Evolutionary conservation across 805 yeast species (phyloP).

Genomic region (Nakazawaea wickerhamii): DNA sequence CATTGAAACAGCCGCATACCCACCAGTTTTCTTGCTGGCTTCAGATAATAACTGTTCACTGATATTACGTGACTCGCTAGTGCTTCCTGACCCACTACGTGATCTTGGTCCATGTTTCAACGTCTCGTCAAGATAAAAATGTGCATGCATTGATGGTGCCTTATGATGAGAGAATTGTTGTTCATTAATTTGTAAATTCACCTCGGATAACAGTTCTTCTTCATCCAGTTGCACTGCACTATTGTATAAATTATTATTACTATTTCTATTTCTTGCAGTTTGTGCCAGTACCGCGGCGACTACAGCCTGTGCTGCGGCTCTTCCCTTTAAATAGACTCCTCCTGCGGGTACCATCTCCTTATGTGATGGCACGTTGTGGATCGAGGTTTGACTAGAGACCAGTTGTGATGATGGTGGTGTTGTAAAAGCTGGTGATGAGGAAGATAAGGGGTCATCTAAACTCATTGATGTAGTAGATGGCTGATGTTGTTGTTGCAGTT

Average conservation of each 20-base stretch:
- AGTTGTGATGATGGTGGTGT: conserved; percentile 4
- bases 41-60: conserved; percentile 9
- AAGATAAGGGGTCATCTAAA: conserved; percentile 9
- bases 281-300: conserved; percentile 36
- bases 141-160: conserved; percentile 70
- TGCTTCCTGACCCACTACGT: conserved; percentile 27
- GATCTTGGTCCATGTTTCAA: conserved; percentile 43
- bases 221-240: not conserved
- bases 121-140: conserved; percentile 66
- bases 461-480: conserved; percentile 3
- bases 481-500: conserved; percentile 1
- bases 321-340: conserved; percentile 36
- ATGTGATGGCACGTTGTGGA: not conserved
- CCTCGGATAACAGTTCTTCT: conserved; percentile 9
- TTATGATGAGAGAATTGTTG: conserved; percentile 35
- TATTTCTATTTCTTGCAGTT: conserved; percentile 26
- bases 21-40: not conserved
- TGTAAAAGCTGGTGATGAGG: conserved; percentile 6
- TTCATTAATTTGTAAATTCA: conserved; percentile 12
- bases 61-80: conserved; percentile 20
- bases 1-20: not conserved
- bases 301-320: conserved; percentile 32
- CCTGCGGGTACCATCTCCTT: conserved; percentile 39
- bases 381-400: not conserved
- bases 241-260: not conserved